Evolutionary conservation across 176 grass and related monocot genomes (phyloP).

Genomic region (Miscanthus lutarioriparius): DNA sequence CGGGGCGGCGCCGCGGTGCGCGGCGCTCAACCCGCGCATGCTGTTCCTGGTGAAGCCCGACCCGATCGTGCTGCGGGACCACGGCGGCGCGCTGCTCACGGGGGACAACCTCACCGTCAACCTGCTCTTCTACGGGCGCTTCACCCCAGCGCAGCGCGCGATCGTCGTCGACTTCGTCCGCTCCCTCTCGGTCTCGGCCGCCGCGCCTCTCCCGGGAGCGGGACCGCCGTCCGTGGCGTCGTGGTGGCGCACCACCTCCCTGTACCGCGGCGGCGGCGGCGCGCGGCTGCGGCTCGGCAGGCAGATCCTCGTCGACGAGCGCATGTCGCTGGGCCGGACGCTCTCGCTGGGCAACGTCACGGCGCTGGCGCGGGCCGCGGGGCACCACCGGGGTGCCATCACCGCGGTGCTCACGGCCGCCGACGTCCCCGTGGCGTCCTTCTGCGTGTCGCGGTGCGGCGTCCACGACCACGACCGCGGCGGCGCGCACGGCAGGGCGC

Average conservation of each 20-base stretch:
- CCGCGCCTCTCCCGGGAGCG: not conserved
- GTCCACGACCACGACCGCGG: slow-evolving; percentile 41
- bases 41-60: slow-evolving; percentile 71
- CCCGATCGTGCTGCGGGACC: slow-evolving; percentile 67
- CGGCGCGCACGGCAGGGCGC: slow-evolving; percentile 39
- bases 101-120: slow-evolving; percentile 77
- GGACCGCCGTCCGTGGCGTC: slow-evolving; percentile 61
- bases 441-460: slow-evolving; percentile 77
- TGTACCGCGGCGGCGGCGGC: slow-evolving; percentile 47
- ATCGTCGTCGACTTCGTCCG: slow-evolving; percentile 68
- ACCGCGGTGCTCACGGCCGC: slow-evolving; percentile 65
- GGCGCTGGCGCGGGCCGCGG: slow-evolving; percentile 39
- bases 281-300: slow-evolving; percentile 47
- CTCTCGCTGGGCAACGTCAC: slow-evolving; percentile 59
- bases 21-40: slow-evolving; percentile 44
- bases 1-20: slow-evolving; percentile 4
- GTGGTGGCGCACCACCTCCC: slow-evolving; percentile 67
- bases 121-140: slow-evolving; percentile 78
- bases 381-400: slow-evolving; percentile 55
- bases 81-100: slow-evolving; percentile 59
- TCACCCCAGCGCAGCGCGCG: slow-evolving; percentile 57
- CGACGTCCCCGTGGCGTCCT: slow-evolving; percentile 59
- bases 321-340: slow-evolving; percentile 47
- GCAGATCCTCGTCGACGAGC: slow-evolving; percentile 37
- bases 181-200: slow-evolving; percentile 27